Evolutionary conservation across 306 rosid species (phyloP).

Genomic region (Malus fusca): DNA sequence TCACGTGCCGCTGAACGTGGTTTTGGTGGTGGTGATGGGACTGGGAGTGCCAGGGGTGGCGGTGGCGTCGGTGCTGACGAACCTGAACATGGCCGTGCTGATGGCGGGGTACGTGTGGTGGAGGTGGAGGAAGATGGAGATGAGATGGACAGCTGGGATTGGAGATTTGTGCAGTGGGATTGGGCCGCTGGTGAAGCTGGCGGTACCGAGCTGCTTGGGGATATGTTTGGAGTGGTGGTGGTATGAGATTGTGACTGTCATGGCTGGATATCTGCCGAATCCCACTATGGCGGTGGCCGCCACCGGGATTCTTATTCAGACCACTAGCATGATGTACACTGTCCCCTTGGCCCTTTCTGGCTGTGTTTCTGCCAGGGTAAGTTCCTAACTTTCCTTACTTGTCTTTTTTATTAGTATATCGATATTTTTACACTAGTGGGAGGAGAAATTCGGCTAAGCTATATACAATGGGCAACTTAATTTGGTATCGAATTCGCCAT

Average conservation of each 20-base stretch:
- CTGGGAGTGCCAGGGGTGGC: conserved; percentile 87
- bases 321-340: conserved; percentile 97
- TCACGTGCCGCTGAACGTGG: conserved; percentile 64
- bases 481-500: no score
- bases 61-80: conserved; percentile 76
- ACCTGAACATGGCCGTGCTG: conserved; percentile 61
- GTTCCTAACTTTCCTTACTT: neutral
- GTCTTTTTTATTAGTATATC: no score
- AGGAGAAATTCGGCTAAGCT: accelerated
- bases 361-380: conserved; percentile 89
- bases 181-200: conserved; percentile 52
- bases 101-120: conserved; percentile 59
- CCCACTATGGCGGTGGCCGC: conserved; percentile 83
- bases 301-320: conserved; percentile 93
- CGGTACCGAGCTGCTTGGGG: conserved; percentile 84
- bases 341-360: conserved; percentile 97
- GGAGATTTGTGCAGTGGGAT: conserved; percentile 41
- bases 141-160: conserved; percentile 41
- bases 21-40: conserved; percentile 40
- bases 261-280: conserved; percentile 76
- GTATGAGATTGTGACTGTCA: conserved; percentile 83
- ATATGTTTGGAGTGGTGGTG: conserved; percentile 99
- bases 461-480: no score
- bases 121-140: conserved; percentile 25
- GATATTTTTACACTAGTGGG: no score